These are phyloP conservation scores for Wallacemonas sp. DNA, from an alignment of 208 protist genomes.

Conservation along the genomic window DNA sequence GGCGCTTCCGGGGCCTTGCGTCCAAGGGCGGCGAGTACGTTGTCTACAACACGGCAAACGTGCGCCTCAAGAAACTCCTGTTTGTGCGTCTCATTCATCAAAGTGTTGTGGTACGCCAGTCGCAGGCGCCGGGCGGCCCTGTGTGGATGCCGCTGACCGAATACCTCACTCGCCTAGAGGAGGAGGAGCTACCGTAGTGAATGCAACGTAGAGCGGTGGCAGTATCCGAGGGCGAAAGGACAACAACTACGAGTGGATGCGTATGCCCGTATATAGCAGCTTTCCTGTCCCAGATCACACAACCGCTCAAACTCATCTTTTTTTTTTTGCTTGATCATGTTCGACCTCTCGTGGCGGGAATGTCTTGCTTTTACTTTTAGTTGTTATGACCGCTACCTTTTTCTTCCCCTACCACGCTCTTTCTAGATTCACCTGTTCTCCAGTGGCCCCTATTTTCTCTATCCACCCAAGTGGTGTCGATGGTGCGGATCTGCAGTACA, in stretches of 20 bases:
- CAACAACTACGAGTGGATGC: too few species aligned
- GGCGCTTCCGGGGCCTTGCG: conserved; percentile 51
- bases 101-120: conserved; percentile 46
- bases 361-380: conserved; percentile 9
- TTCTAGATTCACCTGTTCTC: not conserved
- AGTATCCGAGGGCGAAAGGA: too few species aligned
- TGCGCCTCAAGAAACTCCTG: conserved; percentile 33
- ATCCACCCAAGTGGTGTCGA: too few species aligned
- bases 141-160: conserved; percentile 6
- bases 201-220: not conserved
- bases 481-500: too few species aligned
- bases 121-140: conserved; percentile 14
- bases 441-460: not conserved
- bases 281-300: too few species aligned
- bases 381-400: not conserved
- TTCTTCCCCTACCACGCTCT: not conserved
- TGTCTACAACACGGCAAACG: conserved; percentile 42
- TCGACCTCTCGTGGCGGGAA: not conserved
- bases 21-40: conserved; percentile 68
- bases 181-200: not conserved
- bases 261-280: too few species aligned
- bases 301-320: not conserved
- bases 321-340: conserved; percentile 11
- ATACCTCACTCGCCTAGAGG: not conserved
- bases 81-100: conserved; percentile 56